phyloP scores from a whole-genome alignment of 495 filamentous ascomycete species.

The Achaetomiella virescens region DNA sequence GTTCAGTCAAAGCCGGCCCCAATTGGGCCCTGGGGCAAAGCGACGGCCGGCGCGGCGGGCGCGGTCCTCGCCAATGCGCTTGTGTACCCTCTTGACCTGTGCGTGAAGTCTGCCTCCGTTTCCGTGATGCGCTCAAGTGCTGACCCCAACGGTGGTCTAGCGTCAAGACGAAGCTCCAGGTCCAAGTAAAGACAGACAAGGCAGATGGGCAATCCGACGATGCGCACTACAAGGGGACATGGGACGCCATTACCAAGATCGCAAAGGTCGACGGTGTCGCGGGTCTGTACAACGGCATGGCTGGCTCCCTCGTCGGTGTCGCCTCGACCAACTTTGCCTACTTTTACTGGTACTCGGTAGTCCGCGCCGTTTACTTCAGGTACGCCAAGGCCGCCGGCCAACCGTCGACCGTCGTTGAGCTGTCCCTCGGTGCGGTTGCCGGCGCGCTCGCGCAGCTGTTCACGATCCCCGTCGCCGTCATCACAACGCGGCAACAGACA shows the following conservation, averaged over 20 bases:
- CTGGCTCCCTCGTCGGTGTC: slow-evolving; percentile 80
- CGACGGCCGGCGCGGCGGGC: slow-evolving; percentile 86
- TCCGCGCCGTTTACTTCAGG: slow-evolving; percentile 74
- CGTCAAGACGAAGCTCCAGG: slow-evolving; percentile 94
- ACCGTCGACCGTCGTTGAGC: slow-evolving; percentile 79
- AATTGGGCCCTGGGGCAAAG: slow-evolving; percentile 89
- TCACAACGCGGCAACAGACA: slow-evolving; percentile 95
- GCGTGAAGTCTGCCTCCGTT: slow-evolving; percentile 28
- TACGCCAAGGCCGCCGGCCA: slow-evolving; percentile 53
- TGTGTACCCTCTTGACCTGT: slow-evolving; percentile 98
- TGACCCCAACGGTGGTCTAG: slow-evolving; percentile 39
- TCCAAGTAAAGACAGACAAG: slow-evolving; percentile 66
- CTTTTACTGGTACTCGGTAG: slow-evolving; percentile 97
- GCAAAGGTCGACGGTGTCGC: slow-evolving; percentile 68
- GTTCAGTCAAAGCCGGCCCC: slow-evolving; percentile 69
- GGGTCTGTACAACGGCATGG: slow-evolving; percentile 86
- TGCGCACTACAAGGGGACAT: slow-evolving; percentile 73
- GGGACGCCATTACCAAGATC: slow-evolving; percentile 86
- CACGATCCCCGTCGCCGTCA: slow-evolving; percentile 91
- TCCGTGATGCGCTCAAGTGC: background rate
- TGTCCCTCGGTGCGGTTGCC: slow-evolving; percentile 79
- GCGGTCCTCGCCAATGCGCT: slow-evolving; percentile 92
- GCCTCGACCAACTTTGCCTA: slow-evolving; percentile 98
- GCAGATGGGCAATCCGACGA: slow-evolving; percentile 36
- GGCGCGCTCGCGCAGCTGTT: slow-evolving; percentile 92